A percentile compares a stretch with the other conserved stretches of the same genome.
Conservation (phyloP, 345 rosid species). For the Arabis hirsuta region DNA sequence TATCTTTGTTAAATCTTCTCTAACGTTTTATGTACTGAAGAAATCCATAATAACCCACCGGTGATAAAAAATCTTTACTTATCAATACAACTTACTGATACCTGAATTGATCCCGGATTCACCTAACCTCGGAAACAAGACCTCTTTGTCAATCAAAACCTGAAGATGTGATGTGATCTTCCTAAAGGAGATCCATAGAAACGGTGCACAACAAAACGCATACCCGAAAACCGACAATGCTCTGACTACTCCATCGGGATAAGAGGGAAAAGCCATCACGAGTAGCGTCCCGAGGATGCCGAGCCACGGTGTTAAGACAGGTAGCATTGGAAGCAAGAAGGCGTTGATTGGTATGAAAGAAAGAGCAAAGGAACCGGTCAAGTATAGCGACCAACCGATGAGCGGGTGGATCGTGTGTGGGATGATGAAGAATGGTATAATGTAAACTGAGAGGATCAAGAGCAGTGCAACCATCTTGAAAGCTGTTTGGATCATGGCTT, state of each 20-base stretch:
- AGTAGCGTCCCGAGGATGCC: conserved; percentile 71
- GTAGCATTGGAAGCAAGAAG: conserved; percentile 65
- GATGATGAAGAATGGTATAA: conserved; percentile 71
- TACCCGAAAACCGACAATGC: conserved; percentile 72
- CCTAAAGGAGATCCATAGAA: conserved; percentile 59
- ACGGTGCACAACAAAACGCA: conserved; percentile 79
- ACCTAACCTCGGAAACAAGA: conserved; percentile 65
- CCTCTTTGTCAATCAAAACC: conserved; percentile 73
- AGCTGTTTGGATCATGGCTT: conserved; percentile 55
- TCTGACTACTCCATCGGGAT: conserved; percentile 68
- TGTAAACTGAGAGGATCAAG: conserved; percentile 80
- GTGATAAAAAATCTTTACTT: background rate
- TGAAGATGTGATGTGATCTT: conserved; percentile 71
- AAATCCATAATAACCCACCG: background rate
- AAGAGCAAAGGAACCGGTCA: conserved; percentile 70
- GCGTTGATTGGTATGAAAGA: conserved; percentile 63
- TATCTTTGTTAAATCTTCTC: conserved; percentile 15
- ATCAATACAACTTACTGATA: conserved; percentile 57
- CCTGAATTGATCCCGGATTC: conserved; percentile 49
- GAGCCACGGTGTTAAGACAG: conserved; percentile 65
- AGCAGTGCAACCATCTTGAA: conserved; percentile 65
- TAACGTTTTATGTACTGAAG: conserved; percentile 28
- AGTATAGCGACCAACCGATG: conserved; percentile 80
- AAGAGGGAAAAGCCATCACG: conserved; percentile 85
- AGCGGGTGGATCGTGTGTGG: conserved; percentile 87